Evolutionary conservation across 805 yeast genomes (phyloP).

Genomic region (Saturnispora kantuleensis): DNA sequence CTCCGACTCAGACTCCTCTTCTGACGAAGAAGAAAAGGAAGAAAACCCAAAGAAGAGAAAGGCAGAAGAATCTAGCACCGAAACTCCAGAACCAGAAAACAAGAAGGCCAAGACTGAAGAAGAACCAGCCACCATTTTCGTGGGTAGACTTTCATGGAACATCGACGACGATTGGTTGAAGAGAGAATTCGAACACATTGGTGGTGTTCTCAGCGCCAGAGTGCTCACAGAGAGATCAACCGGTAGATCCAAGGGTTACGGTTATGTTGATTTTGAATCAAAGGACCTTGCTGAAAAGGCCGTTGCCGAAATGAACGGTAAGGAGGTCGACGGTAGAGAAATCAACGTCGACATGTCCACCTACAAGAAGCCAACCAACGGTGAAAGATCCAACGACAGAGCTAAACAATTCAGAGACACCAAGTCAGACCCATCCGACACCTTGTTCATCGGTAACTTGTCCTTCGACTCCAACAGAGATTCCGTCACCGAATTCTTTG

Average conservation of each 20-base stretch:
- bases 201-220: slow-evolving; percentile 82
- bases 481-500: slow-evolving; percentile 59
- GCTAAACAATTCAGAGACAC: slow-evolving; percentile 87
- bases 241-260: slow-evolving; percentile 91
- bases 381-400: slow-evolving; percentile 55
- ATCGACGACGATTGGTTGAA: slow-evolving; percentile 91
- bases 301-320: slow-evolving; percentile 73
- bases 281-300: slow-evolving; percentile 81
- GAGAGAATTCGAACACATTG: slow-evolving; percentile 71
- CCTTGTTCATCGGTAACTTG: slow-evolving; percentile 91
- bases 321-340: slow-evolving; percentile 95
- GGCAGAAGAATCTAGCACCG: slow-evolving; percentile 24
- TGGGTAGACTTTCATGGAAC: slow-evolving; percentile 96
- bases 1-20: slow-evolving; percentile 16
- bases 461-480: slow-evolving; percentile 87
- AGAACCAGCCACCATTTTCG: slow-evolving; percentile 85
- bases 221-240: slow-evolving; percentile 82
- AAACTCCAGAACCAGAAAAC: slow-evolving; percentile 29
- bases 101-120: slow-evolving; percentile 41
- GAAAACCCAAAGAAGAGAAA: slow-evolving; percentile 31
- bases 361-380: slow-evolving; percentile 48
- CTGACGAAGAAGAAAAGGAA: slow-evolving; percentile 15
- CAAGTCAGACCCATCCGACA: slow-evolving; percentile 88
- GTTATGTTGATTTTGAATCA: slow-evolving; percentile 88
- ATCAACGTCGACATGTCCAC: slow-evolving; percentile 88